Conservation (phyloP, 1,284 basidiomycete species). For the Rhodotorula sp. region DNA sequence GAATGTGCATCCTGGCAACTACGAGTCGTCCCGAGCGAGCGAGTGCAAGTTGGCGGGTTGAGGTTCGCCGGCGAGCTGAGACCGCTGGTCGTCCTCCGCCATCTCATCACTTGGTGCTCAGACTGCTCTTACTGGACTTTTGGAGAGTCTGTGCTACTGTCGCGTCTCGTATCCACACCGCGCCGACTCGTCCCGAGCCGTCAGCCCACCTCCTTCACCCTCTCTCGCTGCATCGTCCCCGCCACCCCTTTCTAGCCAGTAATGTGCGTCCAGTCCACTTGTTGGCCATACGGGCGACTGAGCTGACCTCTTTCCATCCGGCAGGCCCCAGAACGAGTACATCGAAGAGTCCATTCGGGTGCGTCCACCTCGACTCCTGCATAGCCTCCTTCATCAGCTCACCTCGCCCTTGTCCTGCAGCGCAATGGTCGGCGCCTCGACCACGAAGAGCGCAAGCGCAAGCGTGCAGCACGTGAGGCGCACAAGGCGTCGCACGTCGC, state of each 20-base stretch:
- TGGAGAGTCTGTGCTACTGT: too few species aligned
- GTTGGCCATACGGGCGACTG: not conserved
- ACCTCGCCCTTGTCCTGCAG: constrained; percentile 53
- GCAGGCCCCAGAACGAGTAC: constrained; percentile 59
- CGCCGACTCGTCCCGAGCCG: too few species aligned
- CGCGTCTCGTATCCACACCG: too few species aligned
- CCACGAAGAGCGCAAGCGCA: constrained; percentile 63
- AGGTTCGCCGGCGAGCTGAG: not conserved
- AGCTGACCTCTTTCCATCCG: not conserved
- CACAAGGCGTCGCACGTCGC: constrained; percentile 84
- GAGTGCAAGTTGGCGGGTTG: not conserved
- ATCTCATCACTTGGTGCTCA: too few species aligned
- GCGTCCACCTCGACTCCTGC: not conserved
- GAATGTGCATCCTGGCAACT: constrained; percentile 27
- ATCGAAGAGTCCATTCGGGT: constrained; percentile 75
- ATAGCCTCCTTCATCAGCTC: constrained; percentile 47
- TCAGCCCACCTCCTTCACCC: too few species aligned
- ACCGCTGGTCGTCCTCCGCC: too few species aligned
- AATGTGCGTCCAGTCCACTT: not conserved
- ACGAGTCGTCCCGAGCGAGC: not conserved
- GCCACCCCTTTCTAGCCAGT: not conserved
- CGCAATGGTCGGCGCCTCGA: constrained; percentile 51
- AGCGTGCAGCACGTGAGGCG: constrained; percentile 84
- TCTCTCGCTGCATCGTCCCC: not conserved
- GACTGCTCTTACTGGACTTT: not conserved